Conservation (phyloP, 352 stramenopile genomes). For the Phytophthora cryptogea region DNA sequence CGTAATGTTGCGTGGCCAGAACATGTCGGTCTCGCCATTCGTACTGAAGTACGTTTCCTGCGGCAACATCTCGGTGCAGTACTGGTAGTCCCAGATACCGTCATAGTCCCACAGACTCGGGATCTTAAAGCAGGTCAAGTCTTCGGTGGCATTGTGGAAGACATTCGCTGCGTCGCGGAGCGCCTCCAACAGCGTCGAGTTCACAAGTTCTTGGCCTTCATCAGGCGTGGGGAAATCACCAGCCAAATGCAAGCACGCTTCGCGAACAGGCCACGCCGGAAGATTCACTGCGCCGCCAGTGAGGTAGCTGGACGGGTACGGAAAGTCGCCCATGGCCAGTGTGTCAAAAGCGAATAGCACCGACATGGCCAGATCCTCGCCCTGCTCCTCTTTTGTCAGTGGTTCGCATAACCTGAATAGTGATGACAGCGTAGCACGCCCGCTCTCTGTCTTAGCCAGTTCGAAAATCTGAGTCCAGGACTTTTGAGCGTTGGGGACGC, state of each 20-base stretch:
- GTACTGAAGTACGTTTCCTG: conserved; percentile 89
- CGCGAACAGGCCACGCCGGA: conserved; percentile 92
- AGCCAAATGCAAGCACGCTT: conserved; percentile 80
- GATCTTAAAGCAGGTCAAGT: conserved; percentile 76
- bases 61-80: conserved; percentile 92
- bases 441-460: conserved; percentile 60
- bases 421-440: conserved; percentile 53
- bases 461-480: conserved; percentile 81
- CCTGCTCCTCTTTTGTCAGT: conserved; percentile 45
- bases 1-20: conserved; percentile 80
- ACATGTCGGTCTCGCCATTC: conserved; percentile 93
- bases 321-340: conserved; percentile 96
- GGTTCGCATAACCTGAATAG: conserved; percentile 77
- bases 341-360: conserved; percentile 90
- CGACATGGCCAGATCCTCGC: conserved; percentile 71
- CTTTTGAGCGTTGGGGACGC: conserved; percentile 82
- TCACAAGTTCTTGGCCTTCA: conserved; percentile 4
- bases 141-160: conserved; percentile 89
- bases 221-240: conserved; percentile 47
- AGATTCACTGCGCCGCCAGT: conserved; percentile 72
- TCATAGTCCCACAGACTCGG: conserved; percentile 73
- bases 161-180: conserved; percentile 78
- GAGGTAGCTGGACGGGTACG: conserved; percentile 95
- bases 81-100: conserved; percentile 93
- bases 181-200: conserved; percentile 47